These are phyloP conservation scores for Ustilaginoidea virens DNA, from an alignment of 2,329 filamentous ascomycete genomes.

Conservation along the genomic window DNA sequence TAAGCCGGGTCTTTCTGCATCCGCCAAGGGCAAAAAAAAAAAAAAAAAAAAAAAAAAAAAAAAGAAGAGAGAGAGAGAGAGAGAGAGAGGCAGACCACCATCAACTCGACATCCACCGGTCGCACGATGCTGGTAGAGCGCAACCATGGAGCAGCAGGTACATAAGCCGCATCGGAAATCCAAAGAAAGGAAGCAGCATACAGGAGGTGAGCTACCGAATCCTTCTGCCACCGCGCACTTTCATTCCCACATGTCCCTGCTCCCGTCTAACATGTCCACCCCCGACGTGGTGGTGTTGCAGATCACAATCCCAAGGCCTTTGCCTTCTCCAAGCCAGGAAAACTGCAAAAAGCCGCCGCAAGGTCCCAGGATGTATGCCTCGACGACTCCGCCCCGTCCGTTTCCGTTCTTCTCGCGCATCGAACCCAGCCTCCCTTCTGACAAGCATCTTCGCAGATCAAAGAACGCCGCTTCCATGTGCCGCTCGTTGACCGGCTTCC, in stretches of 20 bases:
- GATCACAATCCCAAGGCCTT: conserved; percentile 84
- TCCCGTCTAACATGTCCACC: not conserved
- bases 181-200: conserved; percentile 68
- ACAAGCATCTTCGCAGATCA: conserved; percentile 40
- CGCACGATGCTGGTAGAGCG: conserved; percentile 3
- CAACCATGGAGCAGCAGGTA: conserved; percentile 60
- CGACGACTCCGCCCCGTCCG: not conserved
- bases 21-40: not conserved
- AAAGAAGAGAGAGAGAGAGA: no score
- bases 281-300: conserved; percentile 14
- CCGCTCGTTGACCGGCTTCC: conserved; percentile 90
- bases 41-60: no score
- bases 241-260: no score
- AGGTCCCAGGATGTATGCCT: conserved; percentile 51
- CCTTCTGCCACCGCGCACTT: no score
- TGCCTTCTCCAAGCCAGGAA: conserved; percentile 67
- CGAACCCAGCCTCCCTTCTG: not conserved
- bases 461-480: conserved; percentile 92
- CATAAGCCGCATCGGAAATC: conserved; percentile 75
- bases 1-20: no score
- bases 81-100: no score
- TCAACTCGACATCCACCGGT: not conserved
- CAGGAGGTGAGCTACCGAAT: conserved; percentile 33
- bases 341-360: conserved; percentile 58
- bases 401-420: not conserved